Evolutionary conservation across 2,329 filamentous ascomycete species (phyloP).

Genomic region (Aspergillus hiratsukae): DNA sequence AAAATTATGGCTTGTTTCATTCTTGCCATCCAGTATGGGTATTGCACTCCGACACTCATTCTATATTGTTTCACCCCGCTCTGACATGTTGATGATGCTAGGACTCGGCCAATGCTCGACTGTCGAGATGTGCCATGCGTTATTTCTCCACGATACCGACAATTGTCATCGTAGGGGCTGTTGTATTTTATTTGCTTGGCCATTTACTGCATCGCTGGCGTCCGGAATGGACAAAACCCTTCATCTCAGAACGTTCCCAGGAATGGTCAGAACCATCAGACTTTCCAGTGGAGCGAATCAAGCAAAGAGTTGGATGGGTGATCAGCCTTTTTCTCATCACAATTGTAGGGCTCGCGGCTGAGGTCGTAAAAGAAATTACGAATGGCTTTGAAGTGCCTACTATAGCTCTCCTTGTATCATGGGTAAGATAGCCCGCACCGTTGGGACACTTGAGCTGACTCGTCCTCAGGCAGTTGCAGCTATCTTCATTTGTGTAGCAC

Average conservation of each 20-base stretch:
- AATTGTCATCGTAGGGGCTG: conserved; percentile 22
- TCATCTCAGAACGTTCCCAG: conserved; percentile 44
- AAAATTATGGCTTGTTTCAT: conserved; percentile 3
- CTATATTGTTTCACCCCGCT: background rate
- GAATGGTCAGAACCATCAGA: conserved; percentile 20
- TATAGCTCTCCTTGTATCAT: conserved; percentile 30
- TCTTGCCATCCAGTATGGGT: conserved; percentile 19
- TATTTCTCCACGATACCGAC: conserved; percentile 31
- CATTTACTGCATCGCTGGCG: conserved; percentile 23
- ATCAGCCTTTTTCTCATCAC: conserved; percentile 38
- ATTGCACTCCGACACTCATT: background rate
- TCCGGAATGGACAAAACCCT: conserved; percentile 50
- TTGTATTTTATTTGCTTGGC: conserved; percentile 25
- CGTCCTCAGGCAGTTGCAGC: conserved; percentile 29
- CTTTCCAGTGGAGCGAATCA: conserved; percentile 28
- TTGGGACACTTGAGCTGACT: conserved; percentile 15
- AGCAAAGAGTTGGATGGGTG: conserved; percentile 30
- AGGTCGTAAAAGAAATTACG: conserved; percentile 26
- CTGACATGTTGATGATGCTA: conserved; percentile 16
- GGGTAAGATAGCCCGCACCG: conserved; percentile 28
- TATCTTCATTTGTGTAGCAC: conserved; percentile 33
- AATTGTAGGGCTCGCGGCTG: conserved; percentile 30
- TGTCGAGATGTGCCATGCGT: conserved; percentile 31
- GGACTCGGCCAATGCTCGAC: conserved; percentile 34
- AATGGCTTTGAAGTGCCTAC: conserved; percentile 11